phyloP scores from a whole-genome alignment of 805 yeast genomes.

The Sugiyamaella qingdaonensis region DNA sequence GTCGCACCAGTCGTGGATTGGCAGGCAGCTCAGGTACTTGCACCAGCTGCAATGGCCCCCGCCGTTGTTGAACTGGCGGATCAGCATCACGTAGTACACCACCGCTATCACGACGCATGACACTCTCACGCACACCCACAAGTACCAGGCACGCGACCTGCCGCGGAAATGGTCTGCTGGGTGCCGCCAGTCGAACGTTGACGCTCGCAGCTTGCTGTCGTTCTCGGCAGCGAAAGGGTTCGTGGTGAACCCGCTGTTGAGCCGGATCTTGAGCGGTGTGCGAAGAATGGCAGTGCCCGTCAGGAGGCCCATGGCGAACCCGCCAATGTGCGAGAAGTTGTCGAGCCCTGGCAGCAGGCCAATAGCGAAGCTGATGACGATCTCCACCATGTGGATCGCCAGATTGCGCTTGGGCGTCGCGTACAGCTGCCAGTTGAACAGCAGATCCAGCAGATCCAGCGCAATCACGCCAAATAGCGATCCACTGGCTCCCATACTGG shows the following conservation, averaged over 20 bases:
- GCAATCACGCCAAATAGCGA: slow-evolving; percentile 68
- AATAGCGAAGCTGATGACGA: slow-evolving; percentile 53
- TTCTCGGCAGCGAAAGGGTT: slow-evolving; percentile 2
- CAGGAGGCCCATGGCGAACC: slow-evolving; percentile 59
- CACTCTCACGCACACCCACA: slow-evolving; percentile 51
- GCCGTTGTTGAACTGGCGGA: slow-evolving; percentile 46
- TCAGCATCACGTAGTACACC: slow-evolving; percentile 48
- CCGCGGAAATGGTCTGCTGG: slow-evolving; percentile 21
- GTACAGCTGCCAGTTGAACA: slow-evolving; percentile 48
- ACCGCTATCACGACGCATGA: slow-evolving; percentile 44
- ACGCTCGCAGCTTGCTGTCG: slow-evolving; percentile 19
- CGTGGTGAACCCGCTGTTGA: slow-evolving; percentile 18
- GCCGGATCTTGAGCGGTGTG: slow-evolving; percentile 43
- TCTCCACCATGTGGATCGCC: slow-evolving; percentile 48
- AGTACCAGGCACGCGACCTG: slow-evolving; percentile 36
- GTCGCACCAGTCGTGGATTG: slow-evolving; percentile 69
- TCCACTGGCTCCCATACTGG: slow-evolving; percentile 70
- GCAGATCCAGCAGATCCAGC: slow-evolving; percentile 49
- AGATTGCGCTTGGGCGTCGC: slow-evolving; percentile 46
- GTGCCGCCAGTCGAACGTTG: slow-evolving; percentile 22
- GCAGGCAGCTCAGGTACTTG: slow-evolving; percentile 65
- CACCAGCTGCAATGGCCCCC: slow-evolving; percentile 64
- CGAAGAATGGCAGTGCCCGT: slow-evolving; percentile 47
- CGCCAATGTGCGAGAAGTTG: slow-evolving; percentile 73
- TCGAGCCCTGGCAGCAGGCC: slow-evolving; percentile 73